Conservation (phyloP, 495 filamentous ascomycete species). For the Geoglossum glabrum region DNA sequence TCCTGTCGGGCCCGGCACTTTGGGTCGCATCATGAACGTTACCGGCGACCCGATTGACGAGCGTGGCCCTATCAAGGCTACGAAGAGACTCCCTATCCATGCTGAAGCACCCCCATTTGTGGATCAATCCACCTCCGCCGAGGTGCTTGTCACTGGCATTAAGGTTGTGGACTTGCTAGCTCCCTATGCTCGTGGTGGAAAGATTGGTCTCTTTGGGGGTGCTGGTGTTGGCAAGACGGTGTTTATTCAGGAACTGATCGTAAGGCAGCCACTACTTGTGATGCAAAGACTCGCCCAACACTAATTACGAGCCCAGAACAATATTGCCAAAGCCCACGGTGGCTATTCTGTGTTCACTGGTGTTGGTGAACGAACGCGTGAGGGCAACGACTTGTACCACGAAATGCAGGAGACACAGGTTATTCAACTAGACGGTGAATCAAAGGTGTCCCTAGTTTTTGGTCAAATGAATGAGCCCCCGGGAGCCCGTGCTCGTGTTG, state of each 20-base stretch:
- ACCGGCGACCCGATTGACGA: slow-evolving; percentile 99
- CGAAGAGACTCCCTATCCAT: slow-evolving; percentile 78
- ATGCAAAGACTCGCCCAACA: not conserved
- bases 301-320: slow-evolving; percentile 41
- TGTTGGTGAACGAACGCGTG: slow-evolving; percentile 99
- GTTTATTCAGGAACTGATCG: slow-evolving; percentile 99
- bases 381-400: slow-evolving; percentile 99
- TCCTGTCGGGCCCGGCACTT: slow-evolving; percentile 82
- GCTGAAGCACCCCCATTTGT: slow-evolving; percentile 75
- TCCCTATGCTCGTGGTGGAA: slow-evolving; percentile 99
- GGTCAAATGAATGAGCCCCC: slow-evolving; percentile 99
- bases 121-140: slow-evolving; percentile 87
- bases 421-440: slow-evolving; percentile 97
- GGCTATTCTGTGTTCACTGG: slow-evolving; percentile 99
- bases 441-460: slow-evolving; percentile 98
- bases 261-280: slow-evolving; percentile 20
- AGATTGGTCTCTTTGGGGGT: slow-evolving; percentile 99
- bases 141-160: slow-evolving; percentile 97
- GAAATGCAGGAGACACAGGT: slow-evolving; percentile 99
- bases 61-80: slow-evolving; percentile 89
- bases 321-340: slow-evolving; percentile 99
- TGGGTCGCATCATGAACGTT: slow-evolving; percentile 99
- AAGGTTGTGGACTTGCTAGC: slow-evolving; percentile 98
- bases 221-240: slow-evolving; percentile 99
- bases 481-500: slow-evolving; percentile 98